Evolutionary conservation across 164 flowering plant species (phyloP), one percentile per base, ranked within the genome.

Genomic region (Chloranthus sessilifolius): DNA sequence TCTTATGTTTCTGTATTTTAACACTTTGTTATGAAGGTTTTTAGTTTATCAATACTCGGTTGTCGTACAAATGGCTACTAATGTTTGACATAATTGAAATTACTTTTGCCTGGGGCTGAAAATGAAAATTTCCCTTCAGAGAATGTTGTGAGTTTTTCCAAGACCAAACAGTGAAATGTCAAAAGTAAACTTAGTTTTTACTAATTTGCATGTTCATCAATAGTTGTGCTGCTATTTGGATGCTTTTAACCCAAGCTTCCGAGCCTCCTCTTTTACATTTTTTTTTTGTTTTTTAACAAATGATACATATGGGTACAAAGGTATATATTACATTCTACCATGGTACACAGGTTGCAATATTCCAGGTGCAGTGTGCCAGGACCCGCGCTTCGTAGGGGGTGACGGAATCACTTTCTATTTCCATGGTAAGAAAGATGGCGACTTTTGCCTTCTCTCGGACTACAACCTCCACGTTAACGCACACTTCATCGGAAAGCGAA

Each of bases 401-500:
- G 76, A 75, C 23, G 73, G 72, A 29, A 39, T 69, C 38, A 53
- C 68, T 43, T 75, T 72, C 65, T 75, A 72, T 67, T 75, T 75
- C 72, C 76, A 72, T 26, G 73, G 77, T 44, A 59, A 73, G 64
- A 73, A 67, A 24, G 64, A 70, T 47, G 50, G 7, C 3, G 64
- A 73, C 55, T 76, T 70, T 58, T 70, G 81, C 61, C 67, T 76
- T 8, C 49, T 73, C 11, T 70, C 81, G 9, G 74, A 73, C 61
- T n/a, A 67, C 52, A 60, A 73, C 55, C 52, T 70, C 38, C 75
- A 76, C 61, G 70, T 73, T 58, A 76, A 73, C 25, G 74, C 50
- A 14, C 74, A 55, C 44, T 67, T 64, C 58, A 66, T 60, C 19
- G 70, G 58, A 11, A 46, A 52, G 7, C 19, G 60, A 3, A 54